Percentiles rank a stretch among this genome's conserved stretches.
Conservation (phyloP, 2,329 filamentous ascomycete genomes). For the Botrytis medusae region DNA sequence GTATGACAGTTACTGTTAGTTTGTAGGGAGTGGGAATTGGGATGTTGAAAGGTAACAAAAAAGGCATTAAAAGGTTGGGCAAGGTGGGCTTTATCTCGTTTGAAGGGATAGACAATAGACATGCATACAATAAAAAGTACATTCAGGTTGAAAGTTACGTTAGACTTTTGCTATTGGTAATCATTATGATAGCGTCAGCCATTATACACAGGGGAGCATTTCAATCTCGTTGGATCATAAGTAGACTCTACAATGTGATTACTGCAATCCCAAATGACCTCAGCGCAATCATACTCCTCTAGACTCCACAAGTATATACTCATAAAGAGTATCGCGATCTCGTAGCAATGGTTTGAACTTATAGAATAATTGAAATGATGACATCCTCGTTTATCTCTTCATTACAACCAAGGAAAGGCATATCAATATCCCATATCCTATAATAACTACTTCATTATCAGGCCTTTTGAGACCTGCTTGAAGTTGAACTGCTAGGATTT, state of each 20-base stretch:
- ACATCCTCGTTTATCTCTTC: neutral
- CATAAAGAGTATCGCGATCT: neutral
- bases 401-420: neutral
- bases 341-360: neutral
- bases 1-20: slow-evolving; percentile 31
- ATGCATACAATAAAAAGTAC: neutral
- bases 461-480: neutral
- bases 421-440: neutral
- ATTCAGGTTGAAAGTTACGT: neutral
- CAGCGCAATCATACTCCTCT: neutral
- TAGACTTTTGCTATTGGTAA: neutral
- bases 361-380: neutral
- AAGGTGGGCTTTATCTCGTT: neutral
- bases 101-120: neutral
- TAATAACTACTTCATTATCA: neutral
- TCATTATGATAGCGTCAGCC: neutral
- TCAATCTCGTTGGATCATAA: neutral
- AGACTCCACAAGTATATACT: neutral
- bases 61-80: too few relatives aligned
- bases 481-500: neutral
- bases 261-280: neutral
- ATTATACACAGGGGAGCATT: neutral
- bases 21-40: slow-evolving; percentile 7
- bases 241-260: neutral
- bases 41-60: neutral